Evolutionary conservation across 176 grass and related monocot genomes (phyloP).

Genomic region (Musa schizocarpa): DNA sequence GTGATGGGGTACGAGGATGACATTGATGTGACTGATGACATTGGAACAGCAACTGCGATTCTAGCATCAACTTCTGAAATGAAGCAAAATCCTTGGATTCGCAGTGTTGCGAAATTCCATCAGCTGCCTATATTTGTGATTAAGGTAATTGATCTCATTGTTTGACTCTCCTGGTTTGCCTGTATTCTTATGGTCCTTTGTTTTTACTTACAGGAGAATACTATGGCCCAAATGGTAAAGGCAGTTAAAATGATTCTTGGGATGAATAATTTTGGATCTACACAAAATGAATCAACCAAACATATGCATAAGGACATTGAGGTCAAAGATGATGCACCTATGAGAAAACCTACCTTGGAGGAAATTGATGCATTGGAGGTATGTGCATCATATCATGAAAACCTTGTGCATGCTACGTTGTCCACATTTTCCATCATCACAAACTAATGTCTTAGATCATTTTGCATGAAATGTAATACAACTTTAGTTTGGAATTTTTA

Average conservation of each 20-base stretch:
- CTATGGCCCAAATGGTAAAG: constrained; percentile 96
- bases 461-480: too few species aligned
- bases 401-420: neutral
- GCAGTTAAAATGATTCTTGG: constrained; percentile 92
- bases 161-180: constrained; percentile 9
- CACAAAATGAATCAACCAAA: constrained; percentile 22
- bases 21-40: constrained; percentile 83
- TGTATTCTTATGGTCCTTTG: neutral
- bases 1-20: constrained; percentile 84
- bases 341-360: constrained; percentile 79
- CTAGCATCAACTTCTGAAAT: constrained; percentile 83
- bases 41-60: constrained; percentile 66
- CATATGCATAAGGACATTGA: constrained; percentile 60
- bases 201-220: constrained; percentile 41
- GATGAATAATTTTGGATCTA: constrained; percentile 33
- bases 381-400: constrained; percentile 2
- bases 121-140: constrained; percentile 80
- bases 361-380: constrained; percentile 97
- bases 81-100: constrained; percentile 84
- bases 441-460: too few species aligned
- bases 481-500: too few species aligned
- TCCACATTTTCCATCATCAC: too few species aligned
- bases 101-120: constrained; percentile 66
- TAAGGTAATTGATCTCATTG: constrained; percentile 51
- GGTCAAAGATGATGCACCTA: constrained; percentile 88